Evolutionary conservation across 2,329 filamentous ascomycete species (phyloP).

Genomic region (Blumeriella jaapii): DNA sequence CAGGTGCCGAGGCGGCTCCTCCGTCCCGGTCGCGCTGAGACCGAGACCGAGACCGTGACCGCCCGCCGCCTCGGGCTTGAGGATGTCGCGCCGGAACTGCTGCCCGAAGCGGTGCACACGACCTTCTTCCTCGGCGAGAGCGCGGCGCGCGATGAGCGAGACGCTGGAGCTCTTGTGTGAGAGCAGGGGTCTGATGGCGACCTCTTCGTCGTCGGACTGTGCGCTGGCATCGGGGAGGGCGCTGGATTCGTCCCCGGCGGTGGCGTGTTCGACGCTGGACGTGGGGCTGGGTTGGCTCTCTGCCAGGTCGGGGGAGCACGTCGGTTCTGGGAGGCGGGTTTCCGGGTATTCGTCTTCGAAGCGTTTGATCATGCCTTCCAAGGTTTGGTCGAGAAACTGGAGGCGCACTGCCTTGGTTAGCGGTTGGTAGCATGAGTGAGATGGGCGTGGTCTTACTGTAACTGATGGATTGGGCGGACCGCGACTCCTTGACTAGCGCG

Average conservation of each 20-base stretch:
- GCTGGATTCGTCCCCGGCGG: constrained; percentile 2
- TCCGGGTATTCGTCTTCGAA: constrained; percentile 97
- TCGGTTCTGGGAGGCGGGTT: constrained; percentile 40
- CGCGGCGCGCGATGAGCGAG: constrained; percentile 53
- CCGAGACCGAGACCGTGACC: constrained; percentile 31
- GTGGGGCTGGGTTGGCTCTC: constrained; percentile 20
- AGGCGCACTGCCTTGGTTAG: constrained; percentile 48
- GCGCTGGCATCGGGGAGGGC: constrained; percentile 16
- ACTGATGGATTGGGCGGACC: constrained; percentile 58
- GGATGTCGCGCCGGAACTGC: constrained; percentile 50
- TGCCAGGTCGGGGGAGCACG: constrained; percentile 1
- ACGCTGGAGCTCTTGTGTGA: constrained; percentile 54
- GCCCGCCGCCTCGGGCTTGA: constrained; percentile 30
- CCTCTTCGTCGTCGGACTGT: constrained; percentile 31
- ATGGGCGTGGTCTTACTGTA: constrained; percentile 49
- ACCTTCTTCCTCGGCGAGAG: constrained; percentile 57
- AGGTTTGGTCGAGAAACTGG: constrained; percentile 75
- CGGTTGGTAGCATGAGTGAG: not conserved
- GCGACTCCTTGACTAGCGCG: constrained; percentile 64
- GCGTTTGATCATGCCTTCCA: constrained; percentile 83
- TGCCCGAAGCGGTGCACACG: constrained; percentile 58
- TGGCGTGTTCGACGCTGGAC: constrained; percentile 27
- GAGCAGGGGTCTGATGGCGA: constrained; percentile 30
- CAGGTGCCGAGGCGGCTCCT: constrained; percentile 19
- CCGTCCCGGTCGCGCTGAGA: too few relatives aligned